A percentile compares a stretch with the other conserved stretches of the same genome.
These are phyloP conservation scores for Candida andamanensis DNA, from an alignment of 805 yeast species.

Conservation along the genomic window DNA sequence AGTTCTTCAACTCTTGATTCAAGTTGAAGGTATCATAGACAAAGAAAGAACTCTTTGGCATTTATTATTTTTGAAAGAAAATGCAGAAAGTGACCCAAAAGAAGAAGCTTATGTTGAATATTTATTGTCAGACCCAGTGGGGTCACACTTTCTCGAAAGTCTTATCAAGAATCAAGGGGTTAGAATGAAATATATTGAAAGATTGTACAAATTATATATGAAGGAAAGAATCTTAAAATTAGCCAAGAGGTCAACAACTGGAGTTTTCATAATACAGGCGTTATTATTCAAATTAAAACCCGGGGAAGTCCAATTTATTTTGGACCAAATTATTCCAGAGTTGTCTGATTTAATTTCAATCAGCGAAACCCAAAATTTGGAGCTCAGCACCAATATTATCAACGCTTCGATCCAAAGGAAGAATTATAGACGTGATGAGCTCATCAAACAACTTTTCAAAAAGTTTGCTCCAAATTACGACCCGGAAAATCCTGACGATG, in stretches of 20 bases:
- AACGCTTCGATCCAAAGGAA: constrained; percentile 58
- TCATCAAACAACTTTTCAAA: constrained; percentile 42
- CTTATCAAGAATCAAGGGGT: constrained; percentile 55
- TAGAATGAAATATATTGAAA: constrained; percentile 62
- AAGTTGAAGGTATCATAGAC: constrained; percentile 76
- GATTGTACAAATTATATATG: constrained; percentile 70
- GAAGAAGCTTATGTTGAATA: constrained; percentile 83
- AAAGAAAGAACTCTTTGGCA: constrained; percentile 70
- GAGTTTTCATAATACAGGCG: constrained; percentile 73
- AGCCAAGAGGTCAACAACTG: constrained; percentile 78
- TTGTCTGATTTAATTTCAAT: constrained; percentile 49
- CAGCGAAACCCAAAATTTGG: constrained; percentile 58
- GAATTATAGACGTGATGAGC: constrained; percentile 55
- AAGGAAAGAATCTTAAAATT: constrained; percentile 66
- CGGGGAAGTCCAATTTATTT: constrained; percentile 55
- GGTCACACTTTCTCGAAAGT: constrained; percentile 84
- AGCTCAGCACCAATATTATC: constrained; percentile 60
- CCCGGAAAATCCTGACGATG: constrained; percentile 11
- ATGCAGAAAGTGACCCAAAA: constrained; percentile 47
- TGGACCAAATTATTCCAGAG: constrained; percentile 64
- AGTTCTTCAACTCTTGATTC: constrained; percentile 70
- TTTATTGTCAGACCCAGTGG: constrained; percentile 81
- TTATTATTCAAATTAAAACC: constrained; percentile 60
- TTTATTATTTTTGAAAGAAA: constrained; percentile 48
- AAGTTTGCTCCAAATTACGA: constrained; percentile 40